Conservation (phyloP, 2,329 filamentous ascomycete genomes). For the Cladosporium halotolerans region DNA sequence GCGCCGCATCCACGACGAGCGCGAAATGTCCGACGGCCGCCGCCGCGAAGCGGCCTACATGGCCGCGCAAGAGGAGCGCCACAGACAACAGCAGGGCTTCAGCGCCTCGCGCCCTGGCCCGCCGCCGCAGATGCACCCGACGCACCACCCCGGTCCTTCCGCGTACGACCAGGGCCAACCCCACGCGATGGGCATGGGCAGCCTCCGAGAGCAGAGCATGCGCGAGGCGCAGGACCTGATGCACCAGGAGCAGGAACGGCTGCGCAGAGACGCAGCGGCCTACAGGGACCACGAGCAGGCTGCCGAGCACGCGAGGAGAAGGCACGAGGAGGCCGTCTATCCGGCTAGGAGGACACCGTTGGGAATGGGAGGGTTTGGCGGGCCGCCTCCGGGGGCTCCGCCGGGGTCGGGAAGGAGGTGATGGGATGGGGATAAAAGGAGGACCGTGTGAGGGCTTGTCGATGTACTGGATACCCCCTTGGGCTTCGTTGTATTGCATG, state of each 20-base stretch:
- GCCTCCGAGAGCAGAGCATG: conserved; percentile 21
- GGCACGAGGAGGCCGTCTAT: conserved; percentile 13
- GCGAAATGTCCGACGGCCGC: conserved; percentile 11
- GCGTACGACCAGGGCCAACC: conserved; percentile 6
- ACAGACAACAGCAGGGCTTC: conserved; percentile 9
- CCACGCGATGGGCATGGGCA: conserved; percentile 4
- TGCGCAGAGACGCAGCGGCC: conserved; percentile 1
- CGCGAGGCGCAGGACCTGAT: conserved; percentile 20
- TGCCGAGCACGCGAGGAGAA: conserved; percentile 16
- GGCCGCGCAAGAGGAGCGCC: conserved; percentile 9
- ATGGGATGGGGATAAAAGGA: neutral
- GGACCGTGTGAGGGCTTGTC: neutral
- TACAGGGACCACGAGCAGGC: conserved; percentile 13
- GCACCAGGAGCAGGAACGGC: conserved; percentile 15
- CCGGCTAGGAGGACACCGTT: conserved; percentile 3
- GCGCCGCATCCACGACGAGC: conserved; percentile 14
- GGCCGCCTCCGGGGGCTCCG: neutral
- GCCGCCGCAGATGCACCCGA: conserved; percentile 5
- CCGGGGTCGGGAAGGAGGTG: conserved; percentile 6
- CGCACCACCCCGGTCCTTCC: conserved; percentile 1
- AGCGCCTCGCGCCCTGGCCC: neutral
- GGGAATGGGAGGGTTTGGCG: conserved; percentile 8
- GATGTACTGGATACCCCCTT: conserved; percentile 9
- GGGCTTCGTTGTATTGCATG: conserved; percentile 7
- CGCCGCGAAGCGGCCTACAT: conserved; percentile 12